Percentiles rank a stretch among this genome's conserved stretches.
These are phyloP conservation scores for Cyclostephanos invisitatus DNA, from an alignment of 108 stramenopile genomes.

Conservation along the genomic window DNA sequence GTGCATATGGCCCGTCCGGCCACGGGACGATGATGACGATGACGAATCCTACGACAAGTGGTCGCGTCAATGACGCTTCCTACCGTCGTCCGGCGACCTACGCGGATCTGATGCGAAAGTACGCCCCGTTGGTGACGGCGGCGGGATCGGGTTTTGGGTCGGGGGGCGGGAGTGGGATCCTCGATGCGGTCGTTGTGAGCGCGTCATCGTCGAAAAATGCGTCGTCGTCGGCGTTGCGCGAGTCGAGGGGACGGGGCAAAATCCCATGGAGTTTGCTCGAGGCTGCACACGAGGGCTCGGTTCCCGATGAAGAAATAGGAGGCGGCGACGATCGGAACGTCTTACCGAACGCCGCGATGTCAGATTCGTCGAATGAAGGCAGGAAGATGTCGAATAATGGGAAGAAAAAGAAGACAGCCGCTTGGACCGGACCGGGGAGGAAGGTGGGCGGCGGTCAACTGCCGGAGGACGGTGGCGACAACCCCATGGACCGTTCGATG, in stretches of 20 bases:
- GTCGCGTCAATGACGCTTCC: constrained; percentile 21
- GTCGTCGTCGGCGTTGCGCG: no score
- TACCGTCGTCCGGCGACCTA: constrained; percentile 42
- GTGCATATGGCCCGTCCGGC: constrained; percentile 63
- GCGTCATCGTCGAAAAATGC: no score
- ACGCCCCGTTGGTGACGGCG: constrained; percentile 17
- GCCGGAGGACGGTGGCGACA: constrained; percentile 4
- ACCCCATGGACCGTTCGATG: background rate
- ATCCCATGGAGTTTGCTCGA: constrained; percentile 38
- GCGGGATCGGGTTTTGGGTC: background rate
- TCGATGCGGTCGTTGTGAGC: no score
- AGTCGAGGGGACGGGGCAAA: background rate
- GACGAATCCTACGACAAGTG: background rate
- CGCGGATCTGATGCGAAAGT: constrained; percentile 60
- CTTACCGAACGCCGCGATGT: background rate
- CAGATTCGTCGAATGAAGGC: background rate
- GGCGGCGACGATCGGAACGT: background rate
- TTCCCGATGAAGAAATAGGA: constrained; percentile 4
- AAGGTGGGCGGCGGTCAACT: constrained; percentile 12
- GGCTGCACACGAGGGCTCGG: constrained; percentile 39
- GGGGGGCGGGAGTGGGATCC: no score
- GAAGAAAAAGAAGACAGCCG: background rate
- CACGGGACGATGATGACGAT: constrained; percentile 27
- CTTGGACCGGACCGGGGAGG: constrained; percentile 12
- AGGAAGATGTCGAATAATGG: background rate